These are phyloP conservation scores for Pelargonium myrrhifolium DNA, from an alignment of 441 rosid genomes.

Conservation along the genomic window DNA sequence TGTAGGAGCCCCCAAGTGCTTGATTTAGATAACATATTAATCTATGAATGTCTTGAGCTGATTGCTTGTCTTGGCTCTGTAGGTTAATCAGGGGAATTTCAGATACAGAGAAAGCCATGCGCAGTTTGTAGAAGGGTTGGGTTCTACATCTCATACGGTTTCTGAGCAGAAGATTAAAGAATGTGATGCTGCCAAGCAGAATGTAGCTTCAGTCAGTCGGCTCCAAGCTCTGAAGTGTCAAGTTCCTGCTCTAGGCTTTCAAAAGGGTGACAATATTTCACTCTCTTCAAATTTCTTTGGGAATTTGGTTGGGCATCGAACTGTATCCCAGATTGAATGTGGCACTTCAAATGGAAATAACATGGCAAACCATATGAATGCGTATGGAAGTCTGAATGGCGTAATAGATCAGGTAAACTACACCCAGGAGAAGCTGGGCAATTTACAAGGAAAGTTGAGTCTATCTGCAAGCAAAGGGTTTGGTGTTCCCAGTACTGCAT, in stretches of 20 bases:
- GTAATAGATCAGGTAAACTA: slow-evolving; percentile 14
- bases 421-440: slow-evolving; percentile 12
- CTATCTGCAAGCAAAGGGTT: slow-evolving; percentile 5
- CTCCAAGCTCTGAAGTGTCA: slow-evolving; percentile 12
- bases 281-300: slow-evolving; percentile 13
- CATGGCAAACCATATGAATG: slow-evolving; percentile 1
- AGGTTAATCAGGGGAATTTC: slow-evolving; percentile 22
- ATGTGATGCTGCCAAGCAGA: slow-evolving; percentile 15
- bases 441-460: slow-evolving; percentile 11
- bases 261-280: slow-evolving; percentile 11
- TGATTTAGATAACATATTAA: neutral
- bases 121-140: slow-evolving; percentile 30
- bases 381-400: slow-evolving; percentile 12
- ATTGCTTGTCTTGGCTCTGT: slow-evolving; percentile 15
- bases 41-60: slow-evolving; percentile 10
- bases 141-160: slow-evolving; percentile 34
- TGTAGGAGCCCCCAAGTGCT: neutral
- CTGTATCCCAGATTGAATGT: slow-evolving; percentile 1
- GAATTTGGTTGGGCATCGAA: slow-evolving; percentile 9
- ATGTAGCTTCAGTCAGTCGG: slow-evolving; percentile 8
- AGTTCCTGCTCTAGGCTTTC: slow-evolving; percentile 11
- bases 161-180: slow-evolving; percentile 27
- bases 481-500: slow-evolving; percentile 14
- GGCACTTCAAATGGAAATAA: slow-evolving; percentile 13
- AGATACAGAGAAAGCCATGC: slow-evolving; percentile 27